Evolutionary conservation across 768 basidiomycete genomes (phyloP).

Genomic region (Russula earlei): DNA sequence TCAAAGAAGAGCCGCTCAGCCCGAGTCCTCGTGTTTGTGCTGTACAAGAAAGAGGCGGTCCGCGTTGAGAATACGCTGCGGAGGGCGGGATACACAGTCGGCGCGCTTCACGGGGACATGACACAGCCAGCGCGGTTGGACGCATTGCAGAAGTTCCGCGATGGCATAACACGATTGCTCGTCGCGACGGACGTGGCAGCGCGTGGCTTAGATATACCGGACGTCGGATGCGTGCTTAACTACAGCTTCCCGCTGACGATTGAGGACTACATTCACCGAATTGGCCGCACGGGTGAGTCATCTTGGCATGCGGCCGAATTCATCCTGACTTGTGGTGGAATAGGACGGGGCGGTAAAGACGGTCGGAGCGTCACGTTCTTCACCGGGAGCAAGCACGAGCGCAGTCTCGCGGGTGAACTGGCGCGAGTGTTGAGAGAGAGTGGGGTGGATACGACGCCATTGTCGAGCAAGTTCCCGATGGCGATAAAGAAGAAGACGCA

Average conservation of each 20-base stretch:
- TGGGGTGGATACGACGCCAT: constrained; percentile 64
- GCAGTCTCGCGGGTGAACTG: constrained; percentile 83
- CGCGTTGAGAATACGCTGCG: constrained; percentile 77
- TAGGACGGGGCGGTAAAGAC: constrained; percentile 79
- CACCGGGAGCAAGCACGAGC: constrained; percentile 84
- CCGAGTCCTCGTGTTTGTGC: constrained; percentile 82
- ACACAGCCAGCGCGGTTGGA: constrained; percentile 76
- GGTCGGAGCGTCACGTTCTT: constrained; percentile 96
- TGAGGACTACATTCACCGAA: constrained; percentile 87
- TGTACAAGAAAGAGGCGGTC: constrained; percentile 96
- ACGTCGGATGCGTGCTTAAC: constrained; percentile 90
- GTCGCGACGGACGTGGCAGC: constrained; percentile 98
- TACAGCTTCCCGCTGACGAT: constrained; percentile 97
- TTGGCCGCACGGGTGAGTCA: constrained; percentile 70
- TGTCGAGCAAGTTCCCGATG: constrained; percentile 85
- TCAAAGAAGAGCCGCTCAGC: constrained; percentile 58
- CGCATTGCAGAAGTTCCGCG: constrained; percentile 80
- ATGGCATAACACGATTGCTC: constrained; percentile 66
- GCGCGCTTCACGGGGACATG: constrained; percentile 86
- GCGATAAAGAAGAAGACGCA: constrained; percentile 97
- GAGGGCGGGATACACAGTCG: constrained; percentile 67
- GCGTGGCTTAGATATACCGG: constrained; percentile 92
- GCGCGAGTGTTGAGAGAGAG: constrained; percentile 85
- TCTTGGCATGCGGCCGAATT: neutral
- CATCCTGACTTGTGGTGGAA: neutral